Evolutionary conservation across 345 rosid genomes (phyloP), one percentile per base, ranked within the genome.

Genomic region (Acer campestre): DNA sequence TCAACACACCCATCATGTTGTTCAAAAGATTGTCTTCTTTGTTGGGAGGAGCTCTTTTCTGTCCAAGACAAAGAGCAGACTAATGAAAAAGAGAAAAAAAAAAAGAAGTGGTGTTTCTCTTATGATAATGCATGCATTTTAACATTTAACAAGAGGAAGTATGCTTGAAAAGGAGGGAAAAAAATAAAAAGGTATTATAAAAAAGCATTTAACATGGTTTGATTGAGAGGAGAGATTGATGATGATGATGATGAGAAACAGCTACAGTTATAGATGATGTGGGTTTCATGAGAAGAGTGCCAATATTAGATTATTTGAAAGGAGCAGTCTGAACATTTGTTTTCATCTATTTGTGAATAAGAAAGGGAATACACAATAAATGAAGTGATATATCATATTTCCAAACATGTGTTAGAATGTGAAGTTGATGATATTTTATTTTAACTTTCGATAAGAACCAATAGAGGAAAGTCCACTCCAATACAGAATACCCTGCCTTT

Each of bases 1-100:
- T 76, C 85, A 35, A 78, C 77, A 65, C 79, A 77, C 27, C 70
- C 84, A 69, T 73, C 79, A 78, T 76, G 82, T 5, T 66, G 82
- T 65, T 85, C 89, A 69, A 80, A 85, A 81, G 80, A 74, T 67
- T 67, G 86, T 77, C 83, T 85, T 75, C 87, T 82, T 67, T 81
- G 73, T 31, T 77, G 85, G 79, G 42, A 61, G 22, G 79, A 76
- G 61, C 76, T 78, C 70, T 61, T 80, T 58, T 83, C 91, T 88
- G 86, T 42, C 66, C 38, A 6, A 67, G 9, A 51, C 14, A 44
- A 55, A 29, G 22, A 61, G 31, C 11, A 75, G 12, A 75, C 31
- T 14, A 16, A 16, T 6, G 6, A 58, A 56, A 56, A 10, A 11
- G n/a, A n/a, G n/a, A n/a, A n/a, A n/a, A n/a, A n/a, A n/a, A n/a